phyloP scores from a whole-genome alignment of 1,284 basidiomycete genomes.

The Lentinula novae-zelandiae region DNA sequence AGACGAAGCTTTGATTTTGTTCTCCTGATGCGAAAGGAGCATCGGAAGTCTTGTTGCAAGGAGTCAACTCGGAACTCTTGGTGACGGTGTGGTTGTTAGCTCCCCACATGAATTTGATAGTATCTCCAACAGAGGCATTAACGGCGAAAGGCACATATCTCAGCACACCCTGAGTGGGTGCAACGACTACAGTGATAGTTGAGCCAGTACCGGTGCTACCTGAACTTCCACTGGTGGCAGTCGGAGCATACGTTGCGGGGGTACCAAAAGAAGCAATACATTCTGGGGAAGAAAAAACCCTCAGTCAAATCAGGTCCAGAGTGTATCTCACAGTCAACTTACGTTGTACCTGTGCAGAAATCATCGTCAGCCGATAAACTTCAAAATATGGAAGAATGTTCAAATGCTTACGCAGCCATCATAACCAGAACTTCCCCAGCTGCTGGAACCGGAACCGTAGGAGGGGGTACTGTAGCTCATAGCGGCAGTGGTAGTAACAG shows the following conservation, averaged over 20 bases:
- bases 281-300: constrained; percentile 35
- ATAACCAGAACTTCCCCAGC: constrained; percentile 52
- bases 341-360: background rate
- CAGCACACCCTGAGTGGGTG: constrained; percentile 69
- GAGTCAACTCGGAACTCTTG: constrained; percentile 57
- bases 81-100: constrained; percentile 77
- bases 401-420: background rate
- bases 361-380: background rate
- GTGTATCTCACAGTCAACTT: background rate
- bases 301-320: background rate
- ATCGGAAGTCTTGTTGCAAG: constrained; percentile 67
- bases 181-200: constrained; percentile 63
- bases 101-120: constrained; percentile 69
- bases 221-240: constrained; percentile 28
- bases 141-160: constrained; percentile 70
- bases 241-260: constrained; percentile 36
- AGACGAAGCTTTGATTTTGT: constrained; percentile 60
- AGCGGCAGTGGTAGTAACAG: background rate
- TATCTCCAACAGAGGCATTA: constrained; percentile 73
- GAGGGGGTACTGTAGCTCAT: constrained; percentile 35
- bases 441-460: constrained; percentile 65
- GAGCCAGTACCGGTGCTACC: constrained; percentile 27
- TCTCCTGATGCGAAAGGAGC: constrained; percentile 56
- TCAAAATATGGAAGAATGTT: background rate
- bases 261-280: constrained; percentile 59